Conservation (phyloP, 2,329 filamentous ascomycete genomes). For the Didymella pinodella region DNA sequence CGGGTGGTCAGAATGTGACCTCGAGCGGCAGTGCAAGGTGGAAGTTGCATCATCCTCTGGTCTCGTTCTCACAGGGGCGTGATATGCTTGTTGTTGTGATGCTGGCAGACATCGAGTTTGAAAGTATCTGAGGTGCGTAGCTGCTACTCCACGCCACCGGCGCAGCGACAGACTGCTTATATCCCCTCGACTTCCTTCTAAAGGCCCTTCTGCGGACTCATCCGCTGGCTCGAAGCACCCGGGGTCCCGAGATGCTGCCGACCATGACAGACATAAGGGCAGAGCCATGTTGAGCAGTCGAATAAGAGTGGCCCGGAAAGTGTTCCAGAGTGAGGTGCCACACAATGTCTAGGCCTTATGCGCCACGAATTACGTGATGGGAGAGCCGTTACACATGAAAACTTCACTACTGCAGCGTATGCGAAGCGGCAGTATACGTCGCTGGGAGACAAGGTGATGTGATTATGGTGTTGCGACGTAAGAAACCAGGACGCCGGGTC, state of each 20-base stretch:
- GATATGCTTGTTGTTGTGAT: constrained; percentile 9
- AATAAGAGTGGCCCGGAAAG: constrained; percentile 34
- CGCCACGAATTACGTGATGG: constrained; percentile 27
- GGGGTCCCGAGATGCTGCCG: constrained; percentile 40
- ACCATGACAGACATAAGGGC: constrained; percentile 23
- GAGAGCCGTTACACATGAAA: constrained; percentile 5
- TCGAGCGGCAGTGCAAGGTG: constrained; percentile 27
- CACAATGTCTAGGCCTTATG: constrained; percentile 18
- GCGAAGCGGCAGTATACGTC: background rate
- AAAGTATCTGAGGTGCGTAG: background rate
- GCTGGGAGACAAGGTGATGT: constrained; percentile 2
- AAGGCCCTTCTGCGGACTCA: constrained; percentile 49
- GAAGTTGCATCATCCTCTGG: constrained; percentile 25
- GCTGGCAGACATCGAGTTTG: background rate
- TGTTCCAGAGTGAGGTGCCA: constrained; percentile 18
- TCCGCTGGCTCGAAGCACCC: constrained; percentile 25
- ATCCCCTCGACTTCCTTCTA: constrained; percentile 30
- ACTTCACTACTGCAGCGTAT: background rate
- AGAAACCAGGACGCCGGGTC: constrained; percentile 13
- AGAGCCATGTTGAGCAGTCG: constrained; percentile 28
- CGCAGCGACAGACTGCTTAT: constrained; percentile 38
- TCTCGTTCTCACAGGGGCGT: constrained; percentile 26
- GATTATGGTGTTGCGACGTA: constrained; percentile 23
- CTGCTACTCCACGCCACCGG: constrained; percentile 4
- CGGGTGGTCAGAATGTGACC: constrained; percentile 15